A percentile compares a stretch with the other conserved stretches of the same genome.
phyloP scores from a whole-genome alignment of 2,329 filamentous ascomycete genomes.

The Epichloe gansuensis region DNA sequence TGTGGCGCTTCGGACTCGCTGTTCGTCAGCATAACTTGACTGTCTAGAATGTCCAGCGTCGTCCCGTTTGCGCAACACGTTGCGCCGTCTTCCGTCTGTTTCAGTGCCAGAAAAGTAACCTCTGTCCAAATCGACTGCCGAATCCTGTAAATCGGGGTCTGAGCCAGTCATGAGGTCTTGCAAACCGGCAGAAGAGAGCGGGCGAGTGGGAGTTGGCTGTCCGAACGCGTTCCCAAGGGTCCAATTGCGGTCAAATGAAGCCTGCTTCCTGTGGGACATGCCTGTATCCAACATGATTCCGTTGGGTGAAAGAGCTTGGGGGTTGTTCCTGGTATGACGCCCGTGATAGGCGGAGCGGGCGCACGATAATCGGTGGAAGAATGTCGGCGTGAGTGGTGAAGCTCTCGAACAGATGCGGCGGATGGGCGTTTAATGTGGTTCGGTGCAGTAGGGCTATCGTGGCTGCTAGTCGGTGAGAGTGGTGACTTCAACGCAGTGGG shows the following conservation, averaged over 20 bases:
- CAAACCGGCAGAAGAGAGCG: constrained; percentile 40
- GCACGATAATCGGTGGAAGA: constrained; percentile 69
- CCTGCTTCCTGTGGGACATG: constrained; percentile 47
- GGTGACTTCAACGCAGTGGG: constrained; percentile 31
- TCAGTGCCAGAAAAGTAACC: constrained; percentile 93
- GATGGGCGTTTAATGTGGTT: constrained; percentile 53
- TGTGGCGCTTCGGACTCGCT: constrained; percentile 52
- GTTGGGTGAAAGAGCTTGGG: constrained; percentile 30
- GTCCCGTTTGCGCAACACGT: constrained; percentile 69
- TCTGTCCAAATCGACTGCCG: constrained; percentile 57
- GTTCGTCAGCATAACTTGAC: constrained; percentile 66
- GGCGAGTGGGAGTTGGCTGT: constrained; percentile 26
- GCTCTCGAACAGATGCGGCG: constrained; percentile 67
- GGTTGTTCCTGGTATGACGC: constrained; percentile 10
- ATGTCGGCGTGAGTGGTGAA: constrained; percentile 76
- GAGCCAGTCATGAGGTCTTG: constrained; percentile 29
- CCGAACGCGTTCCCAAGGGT: constrained; percentile 44
- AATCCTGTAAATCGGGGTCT: constrained; percentile 32
- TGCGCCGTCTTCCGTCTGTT: constrained; percentile 61
- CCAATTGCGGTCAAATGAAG: constrained; percentile 61
- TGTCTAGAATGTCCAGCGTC: constrained; percentile 53
- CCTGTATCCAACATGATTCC: constrained; percentile 31
- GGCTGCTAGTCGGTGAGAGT: constrained; percentile 24
- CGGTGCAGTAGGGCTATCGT: constrained; percentile 34
- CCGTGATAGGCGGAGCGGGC: constrained; percentile 5